Evolutionary conservation across 225 moss, liverwort and hornwort genomes (phyloP), one percentile per base, ranked within the genome.

Genomic region (Polytrichum formosum): DNA sequence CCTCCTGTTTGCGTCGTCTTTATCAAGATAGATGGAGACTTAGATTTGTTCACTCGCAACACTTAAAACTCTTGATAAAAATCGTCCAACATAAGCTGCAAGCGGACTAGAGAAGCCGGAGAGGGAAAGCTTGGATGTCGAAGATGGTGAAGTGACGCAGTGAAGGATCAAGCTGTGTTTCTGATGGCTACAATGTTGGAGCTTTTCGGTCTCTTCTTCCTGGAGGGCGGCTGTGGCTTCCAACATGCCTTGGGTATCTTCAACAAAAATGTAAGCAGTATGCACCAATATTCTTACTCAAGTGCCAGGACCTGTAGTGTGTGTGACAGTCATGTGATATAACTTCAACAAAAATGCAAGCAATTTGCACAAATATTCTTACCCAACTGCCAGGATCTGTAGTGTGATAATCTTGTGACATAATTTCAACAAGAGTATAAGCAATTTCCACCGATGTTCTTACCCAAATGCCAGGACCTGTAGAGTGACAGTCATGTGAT

Each of bases 181-280:
- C 53, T 53, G 26, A 72, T 83, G 82, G 68, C 59, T 22, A 68
- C 73, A 53, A 58, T 78, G 56, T 80, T 78, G 80, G 78, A 76
- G 54, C 28, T 62, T 6, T 73, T 82, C 17, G 77, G 74, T 55
- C 61, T 68, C 28, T 61, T 35, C 56, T n/a, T 60, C 21, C 37
- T 61, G 20, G 29, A 65, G 26, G 70, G 65, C 33, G 77, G 79
- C 2, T 86, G 86, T 37, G 83, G 83, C 71, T 16, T 80, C 9
- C 83, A 75, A 58, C 83, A 71, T 73, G 66, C 16, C 6, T 4
- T 80, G 73, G 56, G 71, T 22, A 21, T 83, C 65, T 80, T 83
- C 66, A 60, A 65, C 1, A 76, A 70, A 71, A 78, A 86, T 10
- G 86, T 86, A 78, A 71, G 78, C 58, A 20, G 6, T 58, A 5